These are phyloP conservation scores for Vittaforma corneae DNA, from an alignment of 371 early-diverging fungal genomes.

Conservation along the genomic window DNA sequence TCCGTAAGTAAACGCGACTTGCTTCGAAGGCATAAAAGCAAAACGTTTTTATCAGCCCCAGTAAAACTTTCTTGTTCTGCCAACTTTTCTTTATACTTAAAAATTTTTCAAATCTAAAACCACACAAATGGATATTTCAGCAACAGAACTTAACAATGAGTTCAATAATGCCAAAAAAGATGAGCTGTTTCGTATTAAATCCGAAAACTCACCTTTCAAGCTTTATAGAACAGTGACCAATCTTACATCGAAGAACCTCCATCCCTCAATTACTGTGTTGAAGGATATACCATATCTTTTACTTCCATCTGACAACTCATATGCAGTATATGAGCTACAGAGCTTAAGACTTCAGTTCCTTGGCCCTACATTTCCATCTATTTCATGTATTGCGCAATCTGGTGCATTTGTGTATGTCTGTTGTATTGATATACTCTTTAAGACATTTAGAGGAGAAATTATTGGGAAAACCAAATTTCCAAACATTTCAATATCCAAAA, in stretches of 20 bases:
- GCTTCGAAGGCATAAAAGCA: no score
- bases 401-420: neutral
- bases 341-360: slow-evolving; percentile 17
- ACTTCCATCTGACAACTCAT: slow-evolving; percentile 8
- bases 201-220: no score
- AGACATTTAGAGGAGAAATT: neutral
- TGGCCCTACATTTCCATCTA: neutral
- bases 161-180: no score
- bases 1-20: no score
- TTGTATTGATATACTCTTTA: neutral
- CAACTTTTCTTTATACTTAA: no score
- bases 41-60: no score
- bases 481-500: neutral
- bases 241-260: neutral
- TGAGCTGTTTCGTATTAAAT: no score
- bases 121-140: no score
- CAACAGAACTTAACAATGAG: no score
- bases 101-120: no score
- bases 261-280: neutral
- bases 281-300: slow-evolving; percentile 4
- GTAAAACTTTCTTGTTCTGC: no score
- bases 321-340: slow-evolving; percentile 7
- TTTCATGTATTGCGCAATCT: neutral
- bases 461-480: neutral
- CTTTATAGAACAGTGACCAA: slow-evolving; percentile 5